Percentiles rank a stretch among this genome's conserved stretches.
These are phyloP conservation scores for Chalciporus piperatus DNA, from an alignment of 768 basidiomycete species.

Conservation along the genomic window DNA sequence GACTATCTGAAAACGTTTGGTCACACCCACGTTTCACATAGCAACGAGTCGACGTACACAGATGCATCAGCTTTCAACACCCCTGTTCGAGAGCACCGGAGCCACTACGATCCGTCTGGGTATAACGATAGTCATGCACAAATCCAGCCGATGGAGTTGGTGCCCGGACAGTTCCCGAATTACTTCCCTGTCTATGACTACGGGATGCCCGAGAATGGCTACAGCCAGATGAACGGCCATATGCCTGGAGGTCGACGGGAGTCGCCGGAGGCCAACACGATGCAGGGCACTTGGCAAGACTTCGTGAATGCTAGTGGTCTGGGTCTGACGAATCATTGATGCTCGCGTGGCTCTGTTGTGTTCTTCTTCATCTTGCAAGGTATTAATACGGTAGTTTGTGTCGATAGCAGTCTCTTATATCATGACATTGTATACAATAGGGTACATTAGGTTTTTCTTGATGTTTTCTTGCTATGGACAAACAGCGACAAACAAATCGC, in stretches of 20 bases:
- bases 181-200: constrained; percentile 81
- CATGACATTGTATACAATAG: background rate
- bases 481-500: constrained; percentile 23
- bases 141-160: constrained; percentile 32
- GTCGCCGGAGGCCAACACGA: constrained; percentile 55
- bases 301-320: constrained; percentile 43
- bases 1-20: constrained; percentile 69
- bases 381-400: constrained; percentile 8
- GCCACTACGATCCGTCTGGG: constrained; percentile 18
- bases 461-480: constrained; percentile 11
- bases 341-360: background rate
- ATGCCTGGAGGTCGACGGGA: constrained; percentile 34
- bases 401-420: constrained; percentile 8
- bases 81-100: constrained; percentile 19
- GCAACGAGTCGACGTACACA: constrained; percentile 21
- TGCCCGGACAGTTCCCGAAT: constrained; percentile 48
- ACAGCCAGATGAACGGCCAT: constrained; percentile 40
- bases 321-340: constrained; percentile 8
- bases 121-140: constrained; percentile 20
- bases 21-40: constrained; percentile 21
- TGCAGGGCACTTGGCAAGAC: constrained; percentile 64
- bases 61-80: constrained; percentile 25
- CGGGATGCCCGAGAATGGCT: constrained; percentile 34
- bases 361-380: constrained; percentile 8
- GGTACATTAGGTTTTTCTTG: constrained; percentile 23